Base-by-base conservation (phyloP, 345 rosid species). In the Syzygium oleosum region DNA sequence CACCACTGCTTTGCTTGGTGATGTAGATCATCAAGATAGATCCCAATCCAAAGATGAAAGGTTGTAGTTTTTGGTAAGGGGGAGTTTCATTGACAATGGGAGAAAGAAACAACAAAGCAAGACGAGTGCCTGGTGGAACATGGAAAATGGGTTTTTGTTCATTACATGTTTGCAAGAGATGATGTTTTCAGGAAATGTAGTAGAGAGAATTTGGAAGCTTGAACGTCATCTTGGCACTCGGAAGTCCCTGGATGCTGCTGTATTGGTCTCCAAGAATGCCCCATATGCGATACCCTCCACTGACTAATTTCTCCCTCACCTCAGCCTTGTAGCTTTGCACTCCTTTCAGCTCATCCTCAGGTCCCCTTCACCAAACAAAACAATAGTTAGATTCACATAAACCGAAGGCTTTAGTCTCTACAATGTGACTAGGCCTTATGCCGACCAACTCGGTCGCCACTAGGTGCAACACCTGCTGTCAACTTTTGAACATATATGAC, bases 161-260 rank as follows among this genome's bases (percentile, higher is more conserved):
- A 2, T 34, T 19, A 68, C 13, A 19, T 1, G 80, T 68, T 68
- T 9, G 46, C 79, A 4, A 34, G 80, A 16, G 6, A 77, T 38
- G 59, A 49, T 46, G 86, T 13, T 13, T 29, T 85, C 79, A 93
- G 63, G 93, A 88, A n/a, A 93, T 53, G 88, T 93, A 95, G 90
- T 96, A 95, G 73, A 95, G 91, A 77, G 99, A 95, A 91, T 97
- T 97, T 46, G 98, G 99, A 52, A 97, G 94, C 94, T 97, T 97
- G 95, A 97, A 97, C 84, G 96, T 93, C 89, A 97, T 93, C 88
- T 90, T 90, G 25, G 98, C 95, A 85, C 38, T 52, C 3, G 98
- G 97, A 58, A 92, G 94, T 22, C 99, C 98, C 51, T 89, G 88
- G 15, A 97, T 87, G 52, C 98, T 96, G 92, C 96, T 96, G 96